phyloP scores from a whole-genome alignment of 495 filamentous ascomycete genomes.

The Filosporella fistucella region DNA sequence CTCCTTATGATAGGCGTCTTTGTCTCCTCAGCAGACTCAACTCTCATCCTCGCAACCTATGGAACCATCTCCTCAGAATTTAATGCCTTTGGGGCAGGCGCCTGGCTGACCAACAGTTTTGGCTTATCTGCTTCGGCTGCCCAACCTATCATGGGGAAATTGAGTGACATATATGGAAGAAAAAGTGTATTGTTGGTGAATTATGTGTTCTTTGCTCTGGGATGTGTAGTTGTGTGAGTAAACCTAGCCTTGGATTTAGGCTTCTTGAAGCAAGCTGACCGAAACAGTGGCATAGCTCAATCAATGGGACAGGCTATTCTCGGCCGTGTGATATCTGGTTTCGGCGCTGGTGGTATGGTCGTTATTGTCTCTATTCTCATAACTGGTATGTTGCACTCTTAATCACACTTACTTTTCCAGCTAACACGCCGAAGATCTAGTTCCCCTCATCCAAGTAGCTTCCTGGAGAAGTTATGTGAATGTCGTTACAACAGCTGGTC shows the following conservation, averaged over 20 bases:
- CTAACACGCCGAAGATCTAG: slow-evolving; percentile 43
- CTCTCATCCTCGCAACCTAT: slow-evolving; percentile 59
- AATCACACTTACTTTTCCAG: neutral
- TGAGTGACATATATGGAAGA: slow-evolving; percentile 47
- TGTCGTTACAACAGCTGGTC: slow-evolving; percentile 55
- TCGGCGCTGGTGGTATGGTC: slow-evolving; percentile 54
- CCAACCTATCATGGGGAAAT: slow-evolving; percentile 50
- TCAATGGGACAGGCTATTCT: slow-evolving; percentile 39
- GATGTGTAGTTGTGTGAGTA: slow-evolving; percentile 21
- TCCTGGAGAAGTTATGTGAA: slow-evolving; percentile 65
- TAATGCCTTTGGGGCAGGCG: slow-evolving; percentile 50
- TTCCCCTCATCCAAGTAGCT: slow-evolving; percentile 59
- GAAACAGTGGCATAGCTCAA: slow-evolving; percentile 29
- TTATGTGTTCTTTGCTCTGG: slow-evolving; percentile 38
- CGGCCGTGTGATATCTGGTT: slow-evolving; percentile 54
- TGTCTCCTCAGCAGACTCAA: slow-evolving; percentile 56
- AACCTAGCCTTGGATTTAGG: no score
- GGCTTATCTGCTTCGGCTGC: slow-evolving; percentile 54
- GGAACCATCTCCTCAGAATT: slow-evolving; percentile 64
- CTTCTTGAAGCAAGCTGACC: no score
- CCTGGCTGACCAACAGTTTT: slow-evolving; percentile 66
- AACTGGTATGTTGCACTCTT: slow-evolving; percentile 5
- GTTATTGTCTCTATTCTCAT: slow-evolving; percentile 56
- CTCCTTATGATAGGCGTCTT: slow-evolving; percentile 46
- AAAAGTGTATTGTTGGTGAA: slow-evolving; percentile 34